Percentiles rank a stretch among this genome's conserved stretches.
Conservation (phyloP, 352 stramenopile species). For the Globisporangium cylindrosporum region DNA sequence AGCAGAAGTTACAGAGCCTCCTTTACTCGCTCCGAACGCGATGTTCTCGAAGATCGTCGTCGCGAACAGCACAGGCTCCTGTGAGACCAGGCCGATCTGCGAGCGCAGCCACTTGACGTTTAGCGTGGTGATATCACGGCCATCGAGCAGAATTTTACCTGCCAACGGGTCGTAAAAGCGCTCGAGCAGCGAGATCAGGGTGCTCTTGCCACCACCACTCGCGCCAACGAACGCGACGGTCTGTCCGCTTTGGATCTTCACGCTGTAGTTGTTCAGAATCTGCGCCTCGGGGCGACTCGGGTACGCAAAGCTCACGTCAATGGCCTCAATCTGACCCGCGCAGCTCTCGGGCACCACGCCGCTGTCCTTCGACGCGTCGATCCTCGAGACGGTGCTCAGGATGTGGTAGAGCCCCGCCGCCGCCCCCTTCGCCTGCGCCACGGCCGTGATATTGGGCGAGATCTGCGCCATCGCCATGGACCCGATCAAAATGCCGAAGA, state of each 20-base stretch:
- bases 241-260: conserved; percentile 26
- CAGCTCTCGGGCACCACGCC: conserved; percentile 25
- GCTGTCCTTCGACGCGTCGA: conserved; percentile 34
- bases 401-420: conserved; percentile 44
- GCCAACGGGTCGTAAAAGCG: conserved; percentile 87
- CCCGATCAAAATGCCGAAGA: conserved; percentile 45
- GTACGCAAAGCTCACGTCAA: conserved; percentile 64
- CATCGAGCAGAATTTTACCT: conserved; percentile 81
- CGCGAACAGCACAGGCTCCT: conserved; percentile 90
- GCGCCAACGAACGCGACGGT: conserved; percentile 33
- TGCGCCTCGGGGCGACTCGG: conserved; percentile 42
- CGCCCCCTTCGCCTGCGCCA: conserved; percentile 35
- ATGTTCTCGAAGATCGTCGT: conserved; percentile 92
- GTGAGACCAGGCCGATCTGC: conserved; percentile 70
- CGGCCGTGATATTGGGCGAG: conserved; percentile 39
- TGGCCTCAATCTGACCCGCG: conserved; percentile 38
- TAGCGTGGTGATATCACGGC: conserved; percentile 64
- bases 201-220: conserved; percentile 33
- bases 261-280: conserved; percentile 33
- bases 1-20: conserved; percentile 13
- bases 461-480: conserved; percentile 38
- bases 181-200: conserved; percentile 62
- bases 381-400: conserved; percentile 42
- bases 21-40: conserved; percentile 36
- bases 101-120: conserved; percentile 73